phyloP scores from a whole-genome alignment of 2,329 filamentous ascomycete species.

The Coniochaeta sp. region DNA sequence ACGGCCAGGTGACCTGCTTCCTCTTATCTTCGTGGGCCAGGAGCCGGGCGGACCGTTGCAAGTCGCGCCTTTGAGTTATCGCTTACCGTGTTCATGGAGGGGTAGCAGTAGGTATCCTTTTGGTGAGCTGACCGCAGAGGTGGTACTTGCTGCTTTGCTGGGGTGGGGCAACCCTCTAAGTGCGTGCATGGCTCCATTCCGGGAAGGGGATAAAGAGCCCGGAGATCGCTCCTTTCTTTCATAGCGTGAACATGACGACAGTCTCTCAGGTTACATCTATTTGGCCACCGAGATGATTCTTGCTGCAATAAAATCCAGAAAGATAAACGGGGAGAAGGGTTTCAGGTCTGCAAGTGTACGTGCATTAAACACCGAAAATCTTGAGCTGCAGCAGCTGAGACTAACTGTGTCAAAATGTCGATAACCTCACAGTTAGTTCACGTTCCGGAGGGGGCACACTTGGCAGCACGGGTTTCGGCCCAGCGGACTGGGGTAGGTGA shows the following conservation, averaged over 20 bases:
- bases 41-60: neutral
- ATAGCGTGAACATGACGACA: too few species aligned
- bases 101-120: neutral
- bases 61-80: conserved; percentile 2
- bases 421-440: too few species aligned
- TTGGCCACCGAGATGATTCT: too few species aligned
- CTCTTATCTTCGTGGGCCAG: neutral
- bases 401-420: too few species aligned
- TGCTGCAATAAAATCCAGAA: too few species aligned
- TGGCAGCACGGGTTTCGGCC: too few species aligned
- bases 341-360: too few species aligned
- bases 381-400: too few species aligned
- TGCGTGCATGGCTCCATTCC: neutral
- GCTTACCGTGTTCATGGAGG: neutral
- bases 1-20: neutral
- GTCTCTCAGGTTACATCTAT: too few species aligned
- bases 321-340: too few species aligned
- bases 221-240: neutral
- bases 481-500: neutral
- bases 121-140: neutral
- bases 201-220: neutral
- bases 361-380: too few species aligned
- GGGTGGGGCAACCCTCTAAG: neutral
- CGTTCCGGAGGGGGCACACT: too few species aligned
- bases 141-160: neutral